Conservation (phyloP, 306 rosid species). For the Carpinus fangiana region DNA sequence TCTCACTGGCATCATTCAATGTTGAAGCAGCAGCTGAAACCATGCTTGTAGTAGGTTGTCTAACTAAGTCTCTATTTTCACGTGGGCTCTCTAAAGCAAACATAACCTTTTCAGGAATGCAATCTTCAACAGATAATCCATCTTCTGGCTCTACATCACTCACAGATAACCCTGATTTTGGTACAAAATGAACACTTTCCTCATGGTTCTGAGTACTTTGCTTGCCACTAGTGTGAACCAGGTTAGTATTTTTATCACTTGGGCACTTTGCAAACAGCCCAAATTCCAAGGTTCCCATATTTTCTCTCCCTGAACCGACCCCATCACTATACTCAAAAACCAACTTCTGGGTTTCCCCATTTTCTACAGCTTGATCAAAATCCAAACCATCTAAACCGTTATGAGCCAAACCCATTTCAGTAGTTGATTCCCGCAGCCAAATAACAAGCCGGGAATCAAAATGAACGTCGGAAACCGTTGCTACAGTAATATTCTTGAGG, state of each 20-base stretch:
- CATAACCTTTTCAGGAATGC: neutral
- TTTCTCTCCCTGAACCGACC: too few species aligned
- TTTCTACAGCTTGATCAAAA: constrained; percentile 22
- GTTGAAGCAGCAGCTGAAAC: constrained; percentile 1
- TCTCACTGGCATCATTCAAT: constrained; percentile 13
- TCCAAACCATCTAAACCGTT: neutral
- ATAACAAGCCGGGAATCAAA: constrained; percentile 52
- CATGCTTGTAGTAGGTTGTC: neutral
- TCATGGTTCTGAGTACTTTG: neutral
- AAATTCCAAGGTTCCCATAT: neutral
- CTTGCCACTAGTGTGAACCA: constrained; percentile 14
- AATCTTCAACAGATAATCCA: constrained; percentile 6
- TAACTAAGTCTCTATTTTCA: neutral
- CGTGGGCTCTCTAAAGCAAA: neutral
- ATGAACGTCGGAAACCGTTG: constrained; percentile 72
- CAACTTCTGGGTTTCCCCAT: constrained; percentile 27
- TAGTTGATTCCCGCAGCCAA: constrained; percentile 31
- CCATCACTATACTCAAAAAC: constrained; percentile 6
- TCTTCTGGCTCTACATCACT: constrained; percentile 18
- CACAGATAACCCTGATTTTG: neutral
- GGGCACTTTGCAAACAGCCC: constrained; percentile 9
- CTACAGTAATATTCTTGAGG: constrained; percentile 55
- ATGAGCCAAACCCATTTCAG: constrained; percentile 13
- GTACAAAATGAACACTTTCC: constrained; percentile 3
- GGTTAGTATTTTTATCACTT: constrained; percentile 19